Conservation (phyloP, 495 filamentous ascomycete genomes). For the Neurospora hispaniola region DNA sequence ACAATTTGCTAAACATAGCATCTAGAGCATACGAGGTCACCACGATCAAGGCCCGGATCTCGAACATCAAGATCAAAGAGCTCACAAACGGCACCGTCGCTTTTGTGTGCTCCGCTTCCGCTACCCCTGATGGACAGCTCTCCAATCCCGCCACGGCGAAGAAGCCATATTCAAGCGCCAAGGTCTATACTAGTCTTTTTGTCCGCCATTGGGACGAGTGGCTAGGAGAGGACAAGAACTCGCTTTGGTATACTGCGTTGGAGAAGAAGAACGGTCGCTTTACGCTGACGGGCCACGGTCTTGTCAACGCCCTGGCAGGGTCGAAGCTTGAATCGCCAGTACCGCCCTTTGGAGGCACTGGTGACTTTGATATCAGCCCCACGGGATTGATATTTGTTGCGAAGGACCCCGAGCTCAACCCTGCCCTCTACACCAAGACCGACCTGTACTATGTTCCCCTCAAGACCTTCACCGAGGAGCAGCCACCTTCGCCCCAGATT, state of each 20-base stretch:
- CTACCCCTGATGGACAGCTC: constrained; percentile 49
- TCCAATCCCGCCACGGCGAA: constrained; percentile 49
- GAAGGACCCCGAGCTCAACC: constrained; percentile 68
- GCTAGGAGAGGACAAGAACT: constrained; percentile 54
- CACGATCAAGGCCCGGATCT: constrained; percentile 54
- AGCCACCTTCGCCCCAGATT: constrained; percentile 32
- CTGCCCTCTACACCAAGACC: constrained; percentile 72
- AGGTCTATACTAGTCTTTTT: constrained; percentile 60
- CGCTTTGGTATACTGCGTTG: constrained; percentile 64
- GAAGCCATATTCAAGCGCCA: constrained; percentile 47
- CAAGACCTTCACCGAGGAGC: constrained; percentile 42
- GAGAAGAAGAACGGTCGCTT: constrained; percentile 36
- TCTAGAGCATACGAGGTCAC: constrained; percentile 43
- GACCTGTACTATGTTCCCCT: constrained; percentile 66
- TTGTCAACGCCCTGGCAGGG: constrained; percentile 49
- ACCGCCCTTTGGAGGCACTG: constrained; percentile 42
- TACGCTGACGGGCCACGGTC: constrained; percentile 25
- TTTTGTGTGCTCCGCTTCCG: constrained; percentile 54
- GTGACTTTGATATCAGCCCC: constrained; percentile 47
- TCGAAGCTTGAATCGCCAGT: constrained; percentile 51
- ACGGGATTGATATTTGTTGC: constrained; percentile 68
- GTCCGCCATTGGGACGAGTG: constrained; percentile 71
- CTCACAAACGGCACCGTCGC: constrained; percentile 55
- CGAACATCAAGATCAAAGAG: constrained; percentile 60
- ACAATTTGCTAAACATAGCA: background rate